Evolutionary conservation across 768 basidiomycete species (phyloP).

Genomic region (Boletus sensibilis): DNA sequence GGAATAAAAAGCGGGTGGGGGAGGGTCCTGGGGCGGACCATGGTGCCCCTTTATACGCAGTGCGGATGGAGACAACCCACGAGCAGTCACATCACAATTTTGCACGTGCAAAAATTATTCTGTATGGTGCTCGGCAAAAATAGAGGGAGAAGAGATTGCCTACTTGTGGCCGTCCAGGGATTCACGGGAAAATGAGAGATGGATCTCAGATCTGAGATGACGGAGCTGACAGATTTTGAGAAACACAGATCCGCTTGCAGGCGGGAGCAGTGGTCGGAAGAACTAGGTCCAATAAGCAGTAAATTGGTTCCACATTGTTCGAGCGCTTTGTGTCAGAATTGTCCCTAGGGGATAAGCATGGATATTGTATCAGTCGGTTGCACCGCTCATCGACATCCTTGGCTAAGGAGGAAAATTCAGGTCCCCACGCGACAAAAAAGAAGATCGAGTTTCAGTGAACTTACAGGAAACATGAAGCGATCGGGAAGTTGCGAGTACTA

Average conservation of each 20-base stretch:
- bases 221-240: conserved; percentile 28
- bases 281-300: conserved; percentile 15
- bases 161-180: conserved; percentile 31
- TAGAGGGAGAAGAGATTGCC: conserved; percentile 34
- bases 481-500: conserved; percentile 24
- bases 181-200: conserved; percentile 33
- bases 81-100: conserved; percentile 22
- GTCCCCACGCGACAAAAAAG: conserved; percentile 17
- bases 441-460: conserved; percentile 8
- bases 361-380: neutral
- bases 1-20: conserved; percentile 16
- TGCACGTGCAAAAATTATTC: conserved; percentile 28
- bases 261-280: conserved; percentile 23
- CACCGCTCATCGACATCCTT: neutral
- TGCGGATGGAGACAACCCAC: conserved; percentile 22
- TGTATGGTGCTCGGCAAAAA: conserved; percentile 30
- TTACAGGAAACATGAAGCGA: conserved; percentile 11
- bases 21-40: conserved; percentile 1
- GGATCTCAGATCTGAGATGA: conserved; percentile 35
- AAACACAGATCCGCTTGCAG: conserved; percentile 33
- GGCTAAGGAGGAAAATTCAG: conserved; percentile 4
- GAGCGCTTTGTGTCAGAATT: conserved; percentile 2
- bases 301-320: conserved; percentile 16
- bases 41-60: conserved; percentile 33
- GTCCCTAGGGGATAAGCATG: neutral